These are phyloP conservation scores for Tricladium varicosporioides DNA, from an alignment of 2,329 filamentous ascomycete genomes.

Conservation along the genomic window DNA sequence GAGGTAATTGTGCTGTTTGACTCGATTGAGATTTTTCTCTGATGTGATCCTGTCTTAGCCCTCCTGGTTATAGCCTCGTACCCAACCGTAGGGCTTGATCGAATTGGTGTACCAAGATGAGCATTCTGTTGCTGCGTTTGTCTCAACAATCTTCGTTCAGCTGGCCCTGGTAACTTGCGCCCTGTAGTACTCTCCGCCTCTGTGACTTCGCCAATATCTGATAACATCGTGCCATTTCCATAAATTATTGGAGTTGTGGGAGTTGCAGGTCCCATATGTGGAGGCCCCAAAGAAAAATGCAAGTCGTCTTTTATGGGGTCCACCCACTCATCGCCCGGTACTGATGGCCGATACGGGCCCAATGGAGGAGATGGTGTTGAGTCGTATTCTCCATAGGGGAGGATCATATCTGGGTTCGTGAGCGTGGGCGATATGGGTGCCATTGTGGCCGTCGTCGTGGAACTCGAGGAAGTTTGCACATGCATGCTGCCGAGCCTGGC, in stretches of 20 bases:
- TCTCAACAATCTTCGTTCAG: constrained; percentile 31
- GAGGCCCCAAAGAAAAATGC: constrained; percentile 35
- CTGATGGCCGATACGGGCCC: constrained; percentile 37
- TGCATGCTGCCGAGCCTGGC: constrained; percentile 1
- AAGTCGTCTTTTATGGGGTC: constrained; percentile 23
- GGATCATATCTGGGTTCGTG: constrained; percentile 92
- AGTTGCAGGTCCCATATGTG: constrained; percentile 45
- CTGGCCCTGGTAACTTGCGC: constrained; percentile 30
- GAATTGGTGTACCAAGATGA: constrained; percentile 27
- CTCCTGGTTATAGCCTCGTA: constrained; percentile 45
- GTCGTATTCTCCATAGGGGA: constrained; percentile 69
- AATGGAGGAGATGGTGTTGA: constrained; percentile 46
- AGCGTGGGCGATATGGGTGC: constrained; percentile 76
- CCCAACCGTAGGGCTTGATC: constrained; percentile 47
- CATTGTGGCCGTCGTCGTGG: constrained; percentile 27
- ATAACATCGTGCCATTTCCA: constrained; percentile 67
- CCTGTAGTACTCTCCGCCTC: constrained; percentile 50
- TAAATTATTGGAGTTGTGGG: constrained; percentile 66
- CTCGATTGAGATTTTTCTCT: constrained; percentile 55
- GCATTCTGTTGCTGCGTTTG: constrained; percentile 18
- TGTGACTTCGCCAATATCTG: constrained; percentile 60
- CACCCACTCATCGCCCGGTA: constrained; percentile 38
- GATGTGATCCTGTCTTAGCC: constrained; percentile 43
- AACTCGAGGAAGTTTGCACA: constrained; percentile 23
- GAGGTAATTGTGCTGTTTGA: constrained; percentile 61